phyloP scores from a whole-genome alignment of 139 green algal species.

The Coelastrella sp. region DNA sequence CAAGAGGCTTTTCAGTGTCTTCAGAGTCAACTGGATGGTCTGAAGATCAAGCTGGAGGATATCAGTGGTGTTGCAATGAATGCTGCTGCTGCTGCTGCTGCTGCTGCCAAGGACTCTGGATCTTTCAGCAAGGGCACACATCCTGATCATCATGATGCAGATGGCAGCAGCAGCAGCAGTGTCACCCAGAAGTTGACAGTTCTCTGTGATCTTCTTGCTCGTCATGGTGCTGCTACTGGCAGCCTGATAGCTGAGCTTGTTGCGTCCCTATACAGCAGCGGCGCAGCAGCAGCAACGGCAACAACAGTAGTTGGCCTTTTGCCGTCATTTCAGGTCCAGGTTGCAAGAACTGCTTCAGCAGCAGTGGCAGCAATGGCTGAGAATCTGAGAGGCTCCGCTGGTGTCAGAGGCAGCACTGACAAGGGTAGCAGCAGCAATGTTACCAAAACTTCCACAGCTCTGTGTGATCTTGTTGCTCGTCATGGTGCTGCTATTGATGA shows the following conservation, averaged over 20 bases:
- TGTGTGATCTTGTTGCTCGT: not conserved
- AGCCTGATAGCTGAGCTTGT: constrained; percentile 1
- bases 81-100: not conserved
- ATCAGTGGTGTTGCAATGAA: not conserved
- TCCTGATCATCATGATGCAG: no score
- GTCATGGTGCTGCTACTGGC: not conserved
- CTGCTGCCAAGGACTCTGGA: not conserved
- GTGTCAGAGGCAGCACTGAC: no score
- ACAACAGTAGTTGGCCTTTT: no score
- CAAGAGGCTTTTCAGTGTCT: constrained; percentile 1
- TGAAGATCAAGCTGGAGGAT: not conserved
- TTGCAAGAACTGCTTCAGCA: not conserved
- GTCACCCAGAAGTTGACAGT: not conserved
- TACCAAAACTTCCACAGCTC: no score
- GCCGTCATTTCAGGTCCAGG: not conserved
- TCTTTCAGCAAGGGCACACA: no score
- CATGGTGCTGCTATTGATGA: not conserved
- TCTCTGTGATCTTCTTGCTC: not conserved
- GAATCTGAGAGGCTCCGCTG: no score
- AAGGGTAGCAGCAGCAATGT: no score
- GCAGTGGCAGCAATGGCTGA: constrained; percentile 15
- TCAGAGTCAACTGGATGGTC: not conserved
- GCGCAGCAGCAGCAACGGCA: constrained; percentile 28
- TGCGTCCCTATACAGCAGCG: not conserved
- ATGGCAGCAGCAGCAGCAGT: constrained; percentile 2